These are phyloP conservation scores for Chenopodium album DNA, from an alignment of 148 eudicot species.

Conservation along the genomic window DNA sequence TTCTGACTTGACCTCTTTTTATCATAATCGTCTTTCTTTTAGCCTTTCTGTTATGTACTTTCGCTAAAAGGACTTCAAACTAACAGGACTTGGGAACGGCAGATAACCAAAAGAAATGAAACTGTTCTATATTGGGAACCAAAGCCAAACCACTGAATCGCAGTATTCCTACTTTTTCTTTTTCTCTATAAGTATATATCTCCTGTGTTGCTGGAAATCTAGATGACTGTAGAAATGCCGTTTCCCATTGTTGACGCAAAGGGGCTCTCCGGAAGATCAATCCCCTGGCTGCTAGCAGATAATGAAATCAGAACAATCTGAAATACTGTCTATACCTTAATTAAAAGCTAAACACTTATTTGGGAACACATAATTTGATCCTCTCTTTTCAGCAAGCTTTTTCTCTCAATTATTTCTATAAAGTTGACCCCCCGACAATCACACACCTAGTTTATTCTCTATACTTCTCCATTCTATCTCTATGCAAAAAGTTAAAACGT, in stretches of 20 bases:
- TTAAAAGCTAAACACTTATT: not conserved
- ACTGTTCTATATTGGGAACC: conserved; percentile 5
- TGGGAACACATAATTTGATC: not conserved
- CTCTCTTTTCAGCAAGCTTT: not conserved
- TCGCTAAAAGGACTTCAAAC: conserved; percentile 14
- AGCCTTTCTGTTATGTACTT: conserved; percentile 26
- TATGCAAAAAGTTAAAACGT: not conserved
- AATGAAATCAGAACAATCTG: not conserved
- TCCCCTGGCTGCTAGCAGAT: conserved; percentile 40
- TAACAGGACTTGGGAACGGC: conserved; percentile 5
- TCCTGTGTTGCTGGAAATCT: conserved; percentile 18
- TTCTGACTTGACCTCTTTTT: not conserved
- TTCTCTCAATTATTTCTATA: no score
- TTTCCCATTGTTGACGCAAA: conserved; percentile 42
- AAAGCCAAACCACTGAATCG: conserved; percentile 24
- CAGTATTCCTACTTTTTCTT: conserved; percentile 10
- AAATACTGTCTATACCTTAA: not conserved
- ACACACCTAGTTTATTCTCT: not conserved
- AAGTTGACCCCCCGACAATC: no score
- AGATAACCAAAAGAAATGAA: conserved; percentile 15
- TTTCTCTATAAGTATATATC: conserved; percentile 14
- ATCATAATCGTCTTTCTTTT: not conserved
- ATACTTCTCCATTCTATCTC: not conserved
- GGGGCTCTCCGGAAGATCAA: conserved; percentile 67
- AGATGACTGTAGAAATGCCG: conserved; percentile 47